Evolutionary conservation across 352 stramenopile species (phyloP).

Genomic region (Pythium guiyangense): DNA sequence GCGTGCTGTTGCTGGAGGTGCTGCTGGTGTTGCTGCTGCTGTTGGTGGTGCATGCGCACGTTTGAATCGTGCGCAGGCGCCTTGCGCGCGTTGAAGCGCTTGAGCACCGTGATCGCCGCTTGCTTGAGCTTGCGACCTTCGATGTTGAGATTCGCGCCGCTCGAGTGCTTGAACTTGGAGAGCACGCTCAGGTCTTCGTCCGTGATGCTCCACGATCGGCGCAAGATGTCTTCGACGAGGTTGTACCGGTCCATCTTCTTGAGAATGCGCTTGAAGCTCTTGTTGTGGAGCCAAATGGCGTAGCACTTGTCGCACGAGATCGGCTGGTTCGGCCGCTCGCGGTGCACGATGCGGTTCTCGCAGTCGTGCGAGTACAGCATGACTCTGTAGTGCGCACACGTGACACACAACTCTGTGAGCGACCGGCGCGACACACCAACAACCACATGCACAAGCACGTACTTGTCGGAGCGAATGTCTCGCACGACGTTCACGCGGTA

Average conservation of each 20-base stretch:
- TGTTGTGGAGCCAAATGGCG: slow-evolving; percentile 49
- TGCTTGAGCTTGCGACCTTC: slow-evolving; percentile 59
- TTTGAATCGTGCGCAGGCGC: slow-evolving; percentile 3
- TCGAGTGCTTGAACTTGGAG: slow-evolving; percentile 64
- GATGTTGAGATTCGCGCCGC: slow-evolving; percentile 47
- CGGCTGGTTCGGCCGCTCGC: slow-evolving; percentile 34
- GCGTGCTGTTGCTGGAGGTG: too few species aligned
- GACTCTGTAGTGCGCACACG: slow-evolving; percentile 23
- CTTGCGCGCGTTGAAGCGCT: slow-evolving; percentile 21
- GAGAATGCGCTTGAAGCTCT: slow-evolving; percentile 64
- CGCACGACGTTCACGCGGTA: slow-evolving; percentile 63
- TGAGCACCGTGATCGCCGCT: slow-evolving; percentile 42
- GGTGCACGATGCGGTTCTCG: slow-evolving; percentile 49
- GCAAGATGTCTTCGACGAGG: slow-evolving; percentile 50
- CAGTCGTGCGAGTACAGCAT: slow-evolving; percentile 71
- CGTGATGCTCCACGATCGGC: slow-evolving; percentile 48
- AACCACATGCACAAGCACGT: slow-evolving; percentile 9
- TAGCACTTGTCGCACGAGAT: slow-evolving; percentile 55
- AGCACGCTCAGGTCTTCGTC: slow-evolving; percentile 36
- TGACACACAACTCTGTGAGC: background rate
- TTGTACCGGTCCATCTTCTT: slow-evolving; percentile 70
- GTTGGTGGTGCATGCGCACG: background rate
- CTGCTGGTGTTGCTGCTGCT: background rate
- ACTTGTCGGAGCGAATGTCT: slow-evolving; percentile 62
- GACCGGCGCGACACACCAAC: background rate